A percentile compares a stretch with the other conserved stretches of the same genome.
Evolutionary conservation across 2,329 filamentous ascomycete genomes (phyloP).

Genomic region (Teratosphaeriaceae sp.): DNA sequence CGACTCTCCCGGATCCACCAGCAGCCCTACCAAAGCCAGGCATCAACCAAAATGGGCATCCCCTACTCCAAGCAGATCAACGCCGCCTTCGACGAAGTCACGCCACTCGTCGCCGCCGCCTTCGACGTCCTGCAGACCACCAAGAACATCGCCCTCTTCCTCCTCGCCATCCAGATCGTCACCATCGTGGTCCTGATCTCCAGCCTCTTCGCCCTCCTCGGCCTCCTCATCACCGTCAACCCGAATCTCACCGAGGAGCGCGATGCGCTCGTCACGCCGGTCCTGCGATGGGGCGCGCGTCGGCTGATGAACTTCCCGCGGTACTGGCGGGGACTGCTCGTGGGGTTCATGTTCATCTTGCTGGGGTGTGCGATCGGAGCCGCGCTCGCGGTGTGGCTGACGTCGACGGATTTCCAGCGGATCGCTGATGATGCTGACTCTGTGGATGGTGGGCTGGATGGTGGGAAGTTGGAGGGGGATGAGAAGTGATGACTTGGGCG

Average conservation of each 20-base stretch:
- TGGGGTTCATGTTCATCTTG: not conserved
- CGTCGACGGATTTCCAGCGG: conserved; percentile 2
- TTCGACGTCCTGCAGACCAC: conserved; percentile 45
- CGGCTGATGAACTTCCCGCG: conserved; percentile 11
- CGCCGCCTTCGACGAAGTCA: conserved; percentile 47
- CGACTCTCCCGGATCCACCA: no score
- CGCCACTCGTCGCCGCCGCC: conserved; percentile 44
- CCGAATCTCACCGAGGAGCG: conserved; percentile 42
- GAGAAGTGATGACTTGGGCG: no score
- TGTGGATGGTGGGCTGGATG: no score
- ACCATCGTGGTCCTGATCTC: conserved; percentile 37
- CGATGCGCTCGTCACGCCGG: conserved; percentile 36
- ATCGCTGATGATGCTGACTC: no score
- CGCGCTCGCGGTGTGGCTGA: not conserved
- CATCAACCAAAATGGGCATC: conserved; percentile 39
- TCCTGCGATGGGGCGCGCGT: conserved; percentile 24
- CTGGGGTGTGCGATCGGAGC: conserved; percentile 4
- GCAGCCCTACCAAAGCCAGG: no score
- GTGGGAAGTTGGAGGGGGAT: no score
- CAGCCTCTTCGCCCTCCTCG: conserved; percentile 34
- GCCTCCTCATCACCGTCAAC: conserved; percentile 40
- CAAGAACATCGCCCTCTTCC: conserved; percentile 43
- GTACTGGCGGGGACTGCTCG: not conserved
- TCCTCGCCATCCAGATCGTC: conserved; percentile 42
- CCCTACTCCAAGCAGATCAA: conserved; percentile 48